These are phyloP conservation scores for Penicillium sp. DNA, from an alignment of 2,329 filamentous ascomycete species.

Conservation along the genomic window DNA sequence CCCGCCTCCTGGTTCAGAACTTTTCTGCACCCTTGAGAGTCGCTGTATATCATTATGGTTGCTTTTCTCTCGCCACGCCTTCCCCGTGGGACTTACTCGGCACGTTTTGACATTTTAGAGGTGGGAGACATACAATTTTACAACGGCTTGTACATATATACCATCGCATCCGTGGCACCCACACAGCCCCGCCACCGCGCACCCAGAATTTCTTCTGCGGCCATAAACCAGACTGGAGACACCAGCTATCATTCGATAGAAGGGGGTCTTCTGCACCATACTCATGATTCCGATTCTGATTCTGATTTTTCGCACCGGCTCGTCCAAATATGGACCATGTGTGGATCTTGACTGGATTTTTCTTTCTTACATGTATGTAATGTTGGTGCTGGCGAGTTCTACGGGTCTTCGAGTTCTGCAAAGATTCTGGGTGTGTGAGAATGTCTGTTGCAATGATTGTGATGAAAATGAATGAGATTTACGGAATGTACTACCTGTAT, in stretches of 20 bases:
- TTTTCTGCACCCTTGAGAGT: slow-evolving; percentile 12
- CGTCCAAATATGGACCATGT: slow-evolving; percentile 1
- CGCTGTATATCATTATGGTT: slow-evolving; percentile 17
- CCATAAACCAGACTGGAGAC: background rate
- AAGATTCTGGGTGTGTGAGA: slow-evolving; percentile 7
- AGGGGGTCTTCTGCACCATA: too few relatives aligned
- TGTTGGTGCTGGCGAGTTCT: slow-evolving; percentile 15
- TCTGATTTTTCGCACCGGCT: too few relatives aligned
- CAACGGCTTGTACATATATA: slow-evolving; percentile 35
- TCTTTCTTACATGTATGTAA: slow-evolving; percentile 22
- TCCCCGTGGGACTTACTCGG: too few relatives aligned
- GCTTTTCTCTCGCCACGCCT: too few relatives aligned
- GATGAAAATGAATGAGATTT: slow-evolving; percentile 12
- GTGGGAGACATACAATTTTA: slow-evolving; percentile 22
- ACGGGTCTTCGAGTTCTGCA: slow-evolving; percentile 6
- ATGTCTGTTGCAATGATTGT: slow-evolving; percentile 14
- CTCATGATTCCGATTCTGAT: background rate
- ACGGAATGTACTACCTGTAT: too few relatives aligned
- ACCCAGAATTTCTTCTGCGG: background rate
- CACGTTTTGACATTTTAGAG: slow-evolving; percentile 13
- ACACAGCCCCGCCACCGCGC: slow-evolving; percentile 1
- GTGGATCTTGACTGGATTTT: slow-evolving; percentile 7
- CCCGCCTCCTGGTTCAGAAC: slow-evolving; percentile 7
- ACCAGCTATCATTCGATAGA: too few relatives aligned
- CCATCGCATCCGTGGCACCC: slow-evolving; percentile 21